phyloP scores from a whole-genome alignment of 1,284 basidiomycete genomes.

The Kwoniella shivajii region DNA sequence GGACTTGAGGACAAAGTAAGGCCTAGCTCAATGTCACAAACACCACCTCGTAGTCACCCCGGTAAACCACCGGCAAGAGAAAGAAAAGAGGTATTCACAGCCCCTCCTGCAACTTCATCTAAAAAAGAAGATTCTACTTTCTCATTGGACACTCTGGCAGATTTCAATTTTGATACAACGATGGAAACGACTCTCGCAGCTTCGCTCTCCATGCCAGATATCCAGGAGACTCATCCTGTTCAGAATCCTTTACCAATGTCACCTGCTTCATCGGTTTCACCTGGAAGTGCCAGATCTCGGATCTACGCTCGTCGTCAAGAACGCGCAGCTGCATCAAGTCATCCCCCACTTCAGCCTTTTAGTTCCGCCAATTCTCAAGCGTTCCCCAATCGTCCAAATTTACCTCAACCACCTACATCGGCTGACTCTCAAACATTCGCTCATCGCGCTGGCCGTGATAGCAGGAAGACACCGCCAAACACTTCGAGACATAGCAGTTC shows the following conservation, averaged over 20 bases:
- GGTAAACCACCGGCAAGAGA: constrained; percentile 16
- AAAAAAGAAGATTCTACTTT: constrained; percentile 19
- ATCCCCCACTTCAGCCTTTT: constrained; percentile 21
- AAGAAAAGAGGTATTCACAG: constrained; percentile 1
- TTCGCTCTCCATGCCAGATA: constrained; percentile 30
- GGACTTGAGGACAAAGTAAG: constrained; percentile 9
- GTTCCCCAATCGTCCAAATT: constrained; percentile 4
- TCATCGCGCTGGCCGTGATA: constrained; percentile 19
- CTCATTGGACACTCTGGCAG: constrained; percentile 32
- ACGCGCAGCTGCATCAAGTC: constrained; percentile 13
- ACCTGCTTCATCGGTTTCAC: constrained; percentile 20
- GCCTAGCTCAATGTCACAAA: constrained; percentile 7
- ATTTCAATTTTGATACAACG: constrained; percentile 45
- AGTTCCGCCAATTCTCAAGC: constrained; percentile 40
- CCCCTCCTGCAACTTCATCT: constrained; percentile 4
- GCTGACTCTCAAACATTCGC: constrained; percentile 35
- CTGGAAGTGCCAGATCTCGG: constrained; percentile 43
- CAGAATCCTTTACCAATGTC: no score
- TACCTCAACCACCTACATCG: constrained; percentile 32
- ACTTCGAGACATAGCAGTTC: constrained; percentile 28
- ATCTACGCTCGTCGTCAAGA: constrained; percentile 45
- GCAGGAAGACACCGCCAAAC: constrained; percentile 42
- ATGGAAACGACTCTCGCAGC: constrained; percentile 44
- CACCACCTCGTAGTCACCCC: constrained; percentile 10
- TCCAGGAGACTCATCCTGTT: no score